Base-by-base conservation (phyloP, 1,139 yeast species). In the Blastobotrys arbuscula region DNA sequence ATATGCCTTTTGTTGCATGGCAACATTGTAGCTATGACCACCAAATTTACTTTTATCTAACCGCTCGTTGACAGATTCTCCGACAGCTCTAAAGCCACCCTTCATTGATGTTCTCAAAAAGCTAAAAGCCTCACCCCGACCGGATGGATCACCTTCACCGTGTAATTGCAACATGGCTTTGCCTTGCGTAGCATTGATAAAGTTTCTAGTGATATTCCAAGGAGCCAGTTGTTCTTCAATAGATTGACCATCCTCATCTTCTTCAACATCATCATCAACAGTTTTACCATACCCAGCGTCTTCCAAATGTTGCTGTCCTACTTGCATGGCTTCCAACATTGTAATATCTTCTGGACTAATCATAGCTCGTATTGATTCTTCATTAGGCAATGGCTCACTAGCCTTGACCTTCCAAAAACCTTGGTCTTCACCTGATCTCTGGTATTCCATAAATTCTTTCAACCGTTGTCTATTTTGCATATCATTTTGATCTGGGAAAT, bases 381-480 rank as follows among this genome's bases (percentile, higher is more conserved):
- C 94, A 40, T 74, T 77, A 0, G 96, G 94, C 13, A 90, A 73
- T 3, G 78, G 75, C 49, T 83, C 89, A 18, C 79, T 76, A 20
- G 81, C 78, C 59, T 88, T 88, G 50, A 94, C 76, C 61, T 89
- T 92, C 99, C 99, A 94, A 62, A 73, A 86, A 2, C 97, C 96
- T 62, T 89, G 96, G 63, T 92, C 97, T 26, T 85, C 90, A 13
- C 98, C 98, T 39, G 84, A 81, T 58, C 97, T 76, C 69, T 90
- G 97, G 61, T 87, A 94, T 62, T 90, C 97, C 99, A 94, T 94
- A 59, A 94, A 94, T 67, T 94, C 99, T 65, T 94, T 94, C 53
- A 94, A 75, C 54, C 97, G 75, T 68, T 92, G 97, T 59, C 98
- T 77, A 62, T 89, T 92, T 66, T 94, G 99, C 89, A 92, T 90